Conservation (phyloP, 495 filamentous ascomycete species). For the Hypoxylon subgilvum region DNA sequence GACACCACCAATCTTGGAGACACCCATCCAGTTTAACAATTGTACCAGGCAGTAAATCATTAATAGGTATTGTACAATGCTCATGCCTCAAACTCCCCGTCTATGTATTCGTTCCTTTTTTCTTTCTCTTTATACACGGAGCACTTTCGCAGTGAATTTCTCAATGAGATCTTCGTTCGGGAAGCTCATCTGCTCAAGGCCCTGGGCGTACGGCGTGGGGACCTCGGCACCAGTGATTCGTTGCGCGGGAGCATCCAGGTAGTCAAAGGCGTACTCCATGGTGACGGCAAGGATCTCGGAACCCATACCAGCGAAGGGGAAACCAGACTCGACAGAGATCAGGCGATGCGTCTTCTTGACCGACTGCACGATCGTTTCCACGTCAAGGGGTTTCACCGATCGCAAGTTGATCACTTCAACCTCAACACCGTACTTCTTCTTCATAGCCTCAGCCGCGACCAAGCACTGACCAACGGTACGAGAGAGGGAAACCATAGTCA, state of each 20-base stretch:
- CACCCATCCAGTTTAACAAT: constrained; percentile 21
- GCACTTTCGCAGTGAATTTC: constrained; percentile 79
- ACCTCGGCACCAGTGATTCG: constrained; percentile 95
- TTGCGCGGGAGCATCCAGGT: constrained; percentile 89
- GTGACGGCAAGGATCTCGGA: constrained; percentile 90
- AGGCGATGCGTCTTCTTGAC: constrained; percentile 97
- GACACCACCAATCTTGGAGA: constrained; percentile 32
- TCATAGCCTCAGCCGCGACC: constrained; percentile 82
- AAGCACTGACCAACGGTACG: constrained; percentile 94
- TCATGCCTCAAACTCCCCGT: constrained; percentile 27
- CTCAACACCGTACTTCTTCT: constrained; percentile 95
- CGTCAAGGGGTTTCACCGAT: constrained; percentile 93
- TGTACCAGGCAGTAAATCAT: constrained; percentile 30
- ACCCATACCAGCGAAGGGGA: constrained; percentile 89
- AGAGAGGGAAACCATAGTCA: constrained; percentile 93
- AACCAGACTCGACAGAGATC: constrained; percentile 92
- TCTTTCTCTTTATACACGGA: constrained; percentile 66
- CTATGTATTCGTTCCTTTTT: not conserved
- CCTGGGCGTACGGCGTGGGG: constrained; percentile 87
- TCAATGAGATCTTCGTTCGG: constrained; percentile 84
- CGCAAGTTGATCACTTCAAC: constrained; percentile 97
- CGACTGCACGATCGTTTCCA: constrained; percentile 91
- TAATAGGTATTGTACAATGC: constrained; percentile 39
- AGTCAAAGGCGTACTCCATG: constrained; percentile 98
- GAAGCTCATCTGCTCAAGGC: constrained; percentile 91